These are phyloP conservation scores for Leucocoprinus sp. DNA, from an alignment of 768 basidiomycete genomes.

Conservation along the genomic window DNA sequence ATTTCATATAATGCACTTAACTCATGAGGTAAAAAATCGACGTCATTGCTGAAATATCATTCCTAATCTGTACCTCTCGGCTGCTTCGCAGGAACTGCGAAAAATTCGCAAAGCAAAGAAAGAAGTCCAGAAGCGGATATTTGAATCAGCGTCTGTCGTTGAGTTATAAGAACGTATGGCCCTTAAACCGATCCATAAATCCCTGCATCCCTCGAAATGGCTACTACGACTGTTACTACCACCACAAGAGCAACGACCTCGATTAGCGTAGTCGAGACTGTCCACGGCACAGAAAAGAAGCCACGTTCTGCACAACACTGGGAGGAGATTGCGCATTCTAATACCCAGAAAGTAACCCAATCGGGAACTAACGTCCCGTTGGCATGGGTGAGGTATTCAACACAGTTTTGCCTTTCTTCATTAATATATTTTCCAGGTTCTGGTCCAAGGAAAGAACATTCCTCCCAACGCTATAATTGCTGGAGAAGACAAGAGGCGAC, in stretches of 20 bases:
- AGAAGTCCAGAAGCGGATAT: too few species aligned
- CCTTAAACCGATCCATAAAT: neutral
- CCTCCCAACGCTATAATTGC: conserved; percentile 17
- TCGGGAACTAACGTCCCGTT: conserved; percentile 15
- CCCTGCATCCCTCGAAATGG: neutral
- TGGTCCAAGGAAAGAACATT: conserved; percentile 16
- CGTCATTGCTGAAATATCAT: too few species aligned
- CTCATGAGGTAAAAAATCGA: too few species aligned
- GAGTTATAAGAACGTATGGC: too few species aligned
- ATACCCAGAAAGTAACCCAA: conserved; percentile 13
- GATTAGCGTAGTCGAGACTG: conserved; percentile 7
- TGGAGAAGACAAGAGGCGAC: conserved; percentile 16
- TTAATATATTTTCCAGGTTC: conserved; percentile 5
- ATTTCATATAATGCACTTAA: too few species aligned
- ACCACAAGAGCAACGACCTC: neutral
- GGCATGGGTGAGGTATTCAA: conserved; percentile 15
- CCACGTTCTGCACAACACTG: conserved; percentile 17
- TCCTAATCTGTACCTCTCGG: too few species aligned
- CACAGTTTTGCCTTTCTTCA: neutral
- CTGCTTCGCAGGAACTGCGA: too few species aligned
- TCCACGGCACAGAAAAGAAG: conserved; percentile 15
- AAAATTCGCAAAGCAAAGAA: too few species aligned
- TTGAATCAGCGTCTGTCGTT: too few species aligned
- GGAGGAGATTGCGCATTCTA: conserved; percentile 14
- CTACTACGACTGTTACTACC: neutral